Percentiles rank a stretch among this genome's conserved stretches.
phyloP scores from a whole-genome alignment of 163 green algal genomes.

The Chlamydomonas reinhardtii region DNA sequence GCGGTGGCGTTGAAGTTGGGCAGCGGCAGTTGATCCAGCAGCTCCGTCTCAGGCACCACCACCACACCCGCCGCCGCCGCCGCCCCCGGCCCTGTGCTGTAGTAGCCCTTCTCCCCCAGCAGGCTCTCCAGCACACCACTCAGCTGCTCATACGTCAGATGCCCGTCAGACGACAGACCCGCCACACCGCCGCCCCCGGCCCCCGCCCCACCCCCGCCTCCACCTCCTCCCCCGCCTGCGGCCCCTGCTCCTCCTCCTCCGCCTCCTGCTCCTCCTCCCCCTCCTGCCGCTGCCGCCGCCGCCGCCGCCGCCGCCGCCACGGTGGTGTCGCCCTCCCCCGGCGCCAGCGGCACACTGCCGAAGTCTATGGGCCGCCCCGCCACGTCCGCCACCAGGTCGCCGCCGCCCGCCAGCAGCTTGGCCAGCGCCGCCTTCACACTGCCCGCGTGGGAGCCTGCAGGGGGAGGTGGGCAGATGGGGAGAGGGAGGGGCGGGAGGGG shows the following conservation, averaged over 20 bases:
- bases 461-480: neutral
- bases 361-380: conserved; percentile 55
- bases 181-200: neutral
- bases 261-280: neutral
- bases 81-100: neutral
- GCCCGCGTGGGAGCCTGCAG: conserved; percentile 27
- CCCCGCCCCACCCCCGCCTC: neutral
- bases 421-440: conserved; percentile 62
- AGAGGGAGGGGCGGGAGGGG: neutral
- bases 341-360: conserved; percentile 40
- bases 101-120: conserved; percentile 57
- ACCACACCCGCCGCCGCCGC: neutral
- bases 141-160: conserved; percentile 59
- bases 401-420: conserved; percentile 52
- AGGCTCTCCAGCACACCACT: conserved; percentile 53
- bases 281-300: neutral
- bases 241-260: neutral
- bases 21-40: conserved; percentile 35
- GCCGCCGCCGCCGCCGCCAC: neutral
- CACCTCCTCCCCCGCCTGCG: neutral
- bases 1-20: conserved; percentile 45
- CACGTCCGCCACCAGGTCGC: conserved; percentile 46
- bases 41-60: conserved; percentile 34
- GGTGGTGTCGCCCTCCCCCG: conserved; percentile 22
- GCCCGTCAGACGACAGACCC: conserved; percentile 8